Percentiles rank a stretch among this genome's conserved stretches.
phyloP scores from a whole-genome alignment of 2,329 filamentous ascomycete species.

The Pyricularia grisea region DNA sequence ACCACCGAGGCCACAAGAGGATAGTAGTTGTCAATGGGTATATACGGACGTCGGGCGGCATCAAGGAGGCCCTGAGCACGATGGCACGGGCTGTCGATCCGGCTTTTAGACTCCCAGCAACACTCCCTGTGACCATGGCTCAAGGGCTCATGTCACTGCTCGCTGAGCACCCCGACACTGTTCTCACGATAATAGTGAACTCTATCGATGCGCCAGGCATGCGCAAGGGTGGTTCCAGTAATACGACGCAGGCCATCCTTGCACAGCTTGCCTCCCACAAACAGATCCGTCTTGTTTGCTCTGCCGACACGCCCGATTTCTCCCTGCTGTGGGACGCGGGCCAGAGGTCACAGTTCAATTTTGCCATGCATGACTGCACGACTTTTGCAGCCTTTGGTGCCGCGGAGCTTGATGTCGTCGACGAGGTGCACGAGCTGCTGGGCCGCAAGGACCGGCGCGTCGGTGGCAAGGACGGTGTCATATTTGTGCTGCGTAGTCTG shows the following conservation, averaged over 20 bases:
- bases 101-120: constrained; percentile 39
- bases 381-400: constrained; percentile 66
- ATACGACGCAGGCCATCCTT: constrained; percentile 60
- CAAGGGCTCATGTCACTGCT: constrained; percentile 57
- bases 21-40: constrained; percentile 89
- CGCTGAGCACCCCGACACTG: constrained; percentile 23
- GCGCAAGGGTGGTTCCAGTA: constrained; percentile 65
- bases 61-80: constrained; percentile 53
- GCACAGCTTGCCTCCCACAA: constrained; percentile 68
- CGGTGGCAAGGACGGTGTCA: constrained; percentile 84
- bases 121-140: constrained; percentile 56
- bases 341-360: constrained; percentile 72
- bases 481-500: constrained; percentile 80
- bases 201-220: constrained; percentile 76
- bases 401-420: constrained; percentile 67
- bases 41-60: constrained; percentile 35
- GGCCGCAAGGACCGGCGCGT: constrained; percentile 71
- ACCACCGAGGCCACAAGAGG: constrained; percentile 38
- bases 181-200: constrained; percentile 67
- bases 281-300: constrained; percentile 63
- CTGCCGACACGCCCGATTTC: constrained; percentile 82
- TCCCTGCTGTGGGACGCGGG: constrained; percentile 82
- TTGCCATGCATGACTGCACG: constrained; percentile 88
- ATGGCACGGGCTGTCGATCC: constrained; percentile 55
- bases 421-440: constrained; percentile 81